A percentile compares a stretch with the other conserved stretches of the same genome.
phyloP scores from a whole-genome alignment of 495 filamentous ascomycete genomes.

The Rostrohypoxylon terebratum region DNA sequence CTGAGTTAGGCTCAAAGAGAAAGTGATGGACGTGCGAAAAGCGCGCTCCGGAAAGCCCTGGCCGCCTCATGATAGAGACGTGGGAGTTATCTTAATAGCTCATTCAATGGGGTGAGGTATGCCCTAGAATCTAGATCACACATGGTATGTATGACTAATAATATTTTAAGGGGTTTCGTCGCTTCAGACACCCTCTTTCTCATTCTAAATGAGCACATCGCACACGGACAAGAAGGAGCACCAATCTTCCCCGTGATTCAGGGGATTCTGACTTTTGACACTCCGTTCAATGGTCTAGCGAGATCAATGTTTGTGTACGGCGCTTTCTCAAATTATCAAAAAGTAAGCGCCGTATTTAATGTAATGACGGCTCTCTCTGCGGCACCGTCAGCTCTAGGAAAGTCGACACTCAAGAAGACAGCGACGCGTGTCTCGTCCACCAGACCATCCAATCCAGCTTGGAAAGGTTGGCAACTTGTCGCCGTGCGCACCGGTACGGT shows the following conservation, averaged over 20 bases:
- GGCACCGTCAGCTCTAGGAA: slow-evolving; percentile 60
- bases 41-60: slow-evolving; percentile 76
- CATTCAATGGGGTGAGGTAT: slow-evolving; percentile 85
- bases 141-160: neutral
- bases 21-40: slow-evolving; percentile 88
- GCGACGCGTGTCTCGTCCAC: slow-evolving; percentile 32
- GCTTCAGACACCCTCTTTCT: slow-evolving; percentile 84
- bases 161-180: slow-evolving; percentile 76
- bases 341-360: slow-evolving; percentile 78
- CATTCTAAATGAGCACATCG: slow-evolving; percentile 55
- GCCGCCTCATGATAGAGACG: slow-evolving; percentile 86
- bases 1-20: slow-evolving; percentile 78
- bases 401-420: slow-evolving; percentile 56
- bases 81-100: slow-evolving; percentile 84
- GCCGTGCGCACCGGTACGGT: slow-evolving; percentile 89
- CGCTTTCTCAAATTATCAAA: slow-evolving; percentile 88
- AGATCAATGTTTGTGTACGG: slow-evolving; percentile 91
- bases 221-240: slow-evolving; percentile 36
- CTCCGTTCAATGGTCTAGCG: slow-evolving; percentile 89
- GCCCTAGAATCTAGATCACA: neutral
- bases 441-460: slow-evolving; percentile 49
- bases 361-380: slow-evolving; percentile 70
- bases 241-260: slow-evolving; percentile 75
- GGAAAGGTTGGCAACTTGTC: slow-evolving; percentile 80
- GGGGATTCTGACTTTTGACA: slow-evolving; percentile 92